phyloP scores from a whole-genome alignment of 1,284 basidiomycete genomes.

The Ustilago crameri region DNA sequence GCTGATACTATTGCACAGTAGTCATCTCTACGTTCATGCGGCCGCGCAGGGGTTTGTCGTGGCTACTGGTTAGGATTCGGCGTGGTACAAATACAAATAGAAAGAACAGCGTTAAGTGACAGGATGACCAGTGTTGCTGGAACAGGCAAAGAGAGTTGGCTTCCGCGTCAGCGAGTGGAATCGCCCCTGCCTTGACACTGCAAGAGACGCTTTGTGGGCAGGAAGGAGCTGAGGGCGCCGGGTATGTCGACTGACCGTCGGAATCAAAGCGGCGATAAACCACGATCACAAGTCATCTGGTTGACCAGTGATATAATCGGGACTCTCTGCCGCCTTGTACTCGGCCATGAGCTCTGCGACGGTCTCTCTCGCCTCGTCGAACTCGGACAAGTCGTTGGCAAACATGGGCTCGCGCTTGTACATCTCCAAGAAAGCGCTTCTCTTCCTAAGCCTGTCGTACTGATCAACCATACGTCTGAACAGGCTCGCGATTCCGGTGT shows the following conservation, averaged over 20 bases:
- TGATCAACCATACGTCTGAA: conserved; percentile 97
- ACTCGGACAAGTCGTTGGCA: conserved; percentile 61
- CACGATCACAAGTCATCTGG: conserved; percentile 37
- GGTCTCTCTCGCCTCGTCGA: conserved; percentile 65
- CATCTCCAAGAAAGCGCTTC: conserved; percentile 95
- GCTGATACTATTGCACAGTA: too few relatives aligned
- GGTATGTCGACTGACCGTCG: too few relatives aligned
- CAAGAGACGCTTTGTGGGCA: not conserved
- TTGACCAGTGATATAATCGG: conserved; percentile 56
- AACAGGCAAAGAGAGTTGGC: not conserved
- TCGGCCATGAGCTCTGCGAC: conserved; percentile 65
- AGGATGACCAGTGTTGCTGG: not conserved
- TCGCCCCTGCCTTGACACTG: not conserved
- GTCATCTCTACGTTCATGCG: too few relatives aligned
- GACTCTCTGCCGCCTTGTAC: conserved; percentile 64
- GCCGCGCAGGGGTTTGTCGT: not conserved
- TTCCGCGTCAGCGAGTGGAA: not conserved
- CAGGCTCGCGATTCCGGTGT: conserved; percentile 85
- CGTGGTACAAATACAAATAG: conserved; percentile 32
- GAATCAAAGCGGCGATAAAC: too few relatives aligned
- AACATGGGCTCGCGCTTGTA: conserved; percentile 88
- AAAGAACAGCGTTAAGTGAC: not conserved
- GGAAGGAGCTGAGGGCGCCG: too few relatives aligned
- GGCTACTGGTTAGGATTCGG: not conserved
- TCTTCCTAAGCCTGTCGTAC: conserved; percentile 86